Evolutionary conservation across 1,139 yeast species (phyloP), one percentile per base, ranked within the genome.

Genomic region (Schwanniomyces etchellsii): DNA sequence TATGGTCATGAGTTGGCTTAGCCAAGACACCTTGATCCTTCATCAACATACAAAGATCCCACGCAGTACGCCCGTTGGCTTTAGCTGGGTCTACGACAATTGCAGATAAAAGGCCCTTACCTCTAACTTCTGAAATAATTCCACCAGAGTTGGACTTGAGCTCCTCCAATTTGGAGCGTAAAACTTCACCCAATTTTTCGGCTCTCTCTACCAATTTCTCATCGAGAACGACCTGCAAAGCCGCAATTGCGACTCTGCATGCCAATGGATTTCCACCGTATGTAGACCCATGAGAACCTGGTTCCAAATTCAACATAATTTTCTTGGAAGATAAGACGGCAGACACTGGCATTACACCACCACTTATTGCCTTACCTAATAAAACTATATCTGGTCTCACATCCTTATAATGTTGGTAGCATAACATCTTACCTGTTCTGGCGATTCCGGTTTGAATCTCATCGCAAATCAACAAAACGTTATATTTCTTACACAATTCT

Each of bases 381-480:
- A 88, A 65, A 12, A 91, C 78, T 40, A 89, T 67, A 60, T 89
- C 97, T 31, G 98, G 97, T 47, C 70, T 74, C 44, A 88, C 85
- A 42, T 74, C 74, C 44, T 64, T 64, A 39, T 81, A 80, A 63
- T 91, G 96, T 63, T 89, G 95, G 61, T 80, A 81, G 56, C 96
- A 86, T 40, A 89, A 72, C 74, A 89, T 73, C 65, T 84, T 85
- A 50, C 97, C 97, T 22, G 97, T 91, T 70, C 98, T 81, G 34
- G 95, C 97, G 55, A 89, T 77, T 60, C 98, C 97, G 20, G 98
- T 89, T 66, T 89, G 97, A 55, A 91, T 86, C 66, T 89, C 98
- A 57, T 91, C 97, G 54, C 95, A 86, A 59, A 89, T 89, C 48
- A 89, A 72, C 52, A 89, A 68, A 17, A 85, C 88, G 49, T 89